phyloP scores from a whole-genome alignment of 2,329 filamentous ascomycete species.

The Paraphoma sp. region DNA sequence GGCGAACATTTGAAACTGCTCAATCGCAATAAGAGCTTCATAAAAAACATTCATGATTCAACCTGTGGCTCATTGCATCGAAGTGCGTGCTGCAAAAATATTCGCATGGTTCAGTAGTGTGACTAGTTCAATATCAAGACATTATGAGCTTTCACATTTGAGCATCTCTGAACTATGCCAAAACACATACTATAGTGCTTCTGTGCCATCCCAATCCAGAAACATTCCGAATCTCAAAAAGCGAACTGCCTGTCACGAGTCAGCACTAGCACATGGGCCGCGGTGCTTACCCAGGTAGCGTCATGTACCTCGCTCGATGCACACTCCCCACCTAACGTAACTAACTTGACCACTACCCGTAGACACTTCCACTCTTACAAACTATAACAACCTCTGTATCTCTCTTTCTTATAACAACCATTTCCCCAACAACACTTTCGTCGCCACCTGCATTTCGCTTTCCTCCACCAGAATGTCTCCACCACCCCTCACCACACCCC shows the following conservation, averaged over 20 bases:
- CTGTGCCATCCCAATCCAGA: too few species aligned
- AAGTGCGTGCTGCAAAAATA: too few species aligned
- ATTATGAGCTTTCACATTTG: too few species aligned
- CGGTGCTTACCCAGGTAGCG: background rate
- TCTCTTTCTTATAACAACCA: slow-evolving; percentile 1
- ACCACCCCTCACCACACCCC: slow-evolving; percentile 22
- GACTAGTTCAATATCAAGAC: too few species aligned
- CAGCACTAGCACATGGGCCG: slow-evolving; percentile 7
- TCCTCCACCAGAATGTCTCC: slow-evolving; percentile 5
- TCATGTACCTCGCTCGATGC: background rate
- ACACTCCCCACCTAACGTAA: background rate
- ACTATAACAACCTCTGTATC: slow-evolving; percentile 1
- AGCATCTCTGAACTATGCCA: too few species aligned
- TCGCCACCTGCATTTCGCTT: background rate
- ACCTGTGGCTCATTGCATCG: too few species aligned
- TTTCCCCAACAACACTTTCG: too few species aligned
- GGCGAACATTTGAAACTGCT: background rate
- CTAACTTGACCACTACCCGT: background rate
- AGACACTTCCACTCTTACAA: background rate
- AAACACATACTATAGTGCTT: too few species aligned
- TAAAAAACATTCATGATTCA: too few species aligned
- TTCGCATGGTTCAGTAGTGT: too few species aligned
- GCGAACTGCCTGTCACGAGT: slow-evolving; percentile 1
- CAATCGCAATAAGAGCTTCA: too few species aligned
- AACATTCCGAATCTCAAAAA: too few species aligned